Evolutionary conservation across 176 grass and related monocot genomes (phyloP).

Genomic region (Oropetium thomaeum): DNA sequence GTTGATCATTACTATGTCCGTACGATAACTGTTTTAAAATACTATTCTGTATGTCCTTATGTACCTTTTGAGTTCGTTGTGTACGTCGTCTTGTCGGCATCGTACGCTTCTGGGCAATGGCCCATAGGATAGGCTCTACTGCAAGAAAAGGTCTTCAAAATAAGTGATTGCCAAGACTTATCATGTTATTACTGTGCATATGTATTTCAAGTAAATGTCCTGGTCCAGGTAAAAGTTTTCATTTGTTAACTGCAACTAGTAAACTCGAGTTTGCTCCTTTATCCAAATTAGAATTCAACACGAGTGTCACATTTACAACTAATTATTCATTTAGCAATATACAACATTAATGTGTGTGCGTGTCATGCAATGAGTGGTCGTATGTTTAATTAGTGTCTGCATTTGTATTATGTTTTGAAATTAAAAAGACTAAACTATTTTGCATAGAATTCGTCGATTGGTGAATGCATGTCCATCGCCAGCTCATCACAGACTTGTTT

Average conservation of each 20-base stretch:
- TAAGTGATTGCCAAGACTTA: background rate
- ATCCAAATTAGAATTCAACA: background rate
- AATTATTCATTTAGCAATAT: too few species aligned
- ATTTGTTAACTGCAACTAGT: background rate
- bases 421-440: too few species aligned
- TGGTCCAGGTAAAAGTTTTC: background rate
- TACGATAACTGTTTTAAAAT: too few species aligned
- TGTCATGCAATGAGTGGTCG: too few species aligned
- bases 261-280: background rate
- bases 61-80: slow-evolving; percentile 1
- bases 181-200: too few species aligned
- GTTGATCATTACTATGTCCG: background rate
- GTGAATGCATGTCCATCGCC: background rate
- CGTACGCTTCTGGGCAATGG: background rate
- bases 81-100: background rate
- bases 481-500: background rate
- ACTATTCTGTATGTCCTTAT: background rate
- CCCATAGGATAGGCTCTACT: background rate
- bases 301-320: too few species aligned
- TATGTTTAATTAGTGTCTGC: too few species aligned
- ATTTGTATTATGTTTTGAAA: too few species aligned
- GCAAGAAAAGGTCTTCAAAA: background rate
- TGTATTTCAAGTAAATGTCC: background rate
- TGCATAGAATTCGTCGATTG: background rate
- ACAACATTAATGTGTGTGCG: too few species aligned